Percentiles rank a stretch among this genome's conserved stretches.
These are phyloP conservation scores for Sarocladium kiliense DNA, from an alignment of 2,329 filamentous ascomycete genomes.

Conservation along the genomic window DNA sequence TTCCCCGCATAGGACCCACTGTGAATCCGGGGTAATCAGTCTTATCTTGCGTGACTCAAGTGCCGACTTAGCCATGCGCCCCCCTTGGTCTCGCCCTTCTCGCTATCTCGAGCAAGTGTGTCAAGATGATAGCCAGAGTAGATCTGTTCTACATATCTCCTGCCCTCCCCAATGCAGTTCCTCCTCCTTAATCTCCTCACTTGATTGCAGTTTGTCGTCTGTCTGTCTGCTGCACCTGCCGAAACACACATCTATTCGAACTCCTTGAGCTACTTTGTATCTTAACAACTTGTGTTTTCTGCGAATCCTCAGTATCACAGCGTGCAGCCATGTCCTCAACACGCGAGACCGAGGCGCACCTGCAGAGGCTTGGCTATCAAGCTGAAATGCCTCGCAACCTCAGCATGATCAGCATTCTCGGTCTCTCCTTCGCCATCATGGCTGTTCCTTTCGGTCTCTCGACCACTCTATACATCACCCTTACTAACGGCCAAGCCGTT, in stretches of 20 bases:
- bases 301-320: background rate
- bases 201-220: too few relatives aligned
- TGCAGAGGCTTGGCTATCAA: constrained; percentile 43
- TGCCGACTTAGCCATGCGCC: constrained; percentile 1
- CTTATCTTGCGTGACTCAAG: background rate
- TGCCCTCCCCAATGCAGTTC: too few relatives aligned
- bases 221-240: too few relatives aligned
- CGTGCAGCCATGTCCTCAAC: background rate
- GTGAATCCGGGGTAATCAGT: background rate
- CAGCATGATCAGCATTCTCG: constrained; percentile 41
- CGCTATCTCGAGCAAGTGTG: background rate
- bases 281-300: background rate
- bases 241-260: too few relatives aligned
- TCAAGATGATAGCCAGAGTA: too few relatives aligned
- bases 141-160: too few relatives aligned
- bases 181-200: too few relatives aligned
- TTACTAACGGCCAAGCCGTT: constrained; percentile 66
- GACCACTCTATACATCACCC: constrained; percentile 41
- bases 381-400: constrained; percentile 44
- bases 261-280: background rate
- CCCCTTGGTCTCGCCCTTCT: background rate
- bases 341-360: background rate
- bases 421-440: constrained; percentile 44
- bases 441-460: constrained; percentile 45
- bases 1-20: background rate